Conservation (phyloP, 495 filamentous ascomycete genomes). For the Aspergillus indologenus region DNA sequence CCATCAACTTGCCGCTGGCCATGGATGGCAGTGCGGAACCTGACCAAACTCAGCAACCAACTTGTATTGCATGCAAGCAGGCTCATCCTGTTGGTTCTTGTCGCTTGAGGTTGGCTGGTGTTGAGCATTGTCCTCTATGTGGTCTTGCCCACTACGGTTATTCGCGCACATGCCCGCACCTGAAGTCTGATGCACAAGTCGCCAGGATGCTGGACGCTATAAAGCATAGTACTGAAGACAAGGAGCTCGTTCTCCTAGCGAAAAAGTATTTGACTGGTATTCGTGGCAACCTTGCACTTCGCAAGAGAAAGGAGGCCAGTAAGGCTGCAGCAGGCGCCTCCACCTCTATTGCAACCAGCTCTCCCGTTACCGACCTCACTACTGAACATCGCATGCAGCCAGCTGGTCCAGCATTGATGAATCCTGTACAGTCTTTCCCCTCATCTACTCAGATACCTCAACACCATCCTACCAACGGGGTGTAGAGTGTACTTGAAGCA, state of each 20-base stretch:
- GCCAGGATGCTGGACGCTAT: conserved; percentile 58
- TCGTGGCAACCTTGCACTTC: conserved; percentile 47
- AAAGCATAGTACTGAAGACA: conserved; percentile 53
- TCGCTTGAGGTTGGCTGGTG: conserved; percentile 56
- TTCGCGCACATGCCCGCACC: conserved; percentile 56
- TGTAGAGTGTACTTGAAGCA: neutral
- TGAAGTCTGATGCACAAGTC: conserved; percentile 56
- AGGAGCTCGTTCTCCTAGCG: conserved; percentile 48
- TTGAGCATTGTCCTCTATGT: conserved; percentile 64
- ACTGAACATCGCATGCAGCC: neutral
- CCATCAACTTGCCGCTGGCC: conserved; percentile 27
- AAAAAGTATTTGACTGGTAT: conserved; percentile 55
- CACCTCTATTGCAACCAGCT: neutral
- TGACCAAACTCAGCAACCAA: conserved; percentile 4
- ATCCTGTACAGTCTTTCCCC: neutral
- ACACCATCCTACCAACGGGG: neutral
- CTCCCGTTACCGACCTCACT: conserved; percentile 2
- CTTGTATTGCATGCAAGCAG: conserved; percentile 55
- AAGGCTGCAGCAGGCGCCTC: conserved; percentile 10
- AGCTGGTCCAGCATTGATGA: neutral
- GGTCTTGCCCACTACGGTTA: conserved; percentile 62
- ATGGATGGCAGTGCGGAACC: conserved; percentile 42
- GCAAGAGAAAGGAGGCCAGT: conserved; percentile 32
- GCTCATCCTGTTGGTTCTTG: conserved; percentile 57
- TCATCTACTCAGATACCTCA: neutral